Percentiles rank a stretch among this genome's conserved stretches.
Conservation (phyloP, 352 stramenopile species). For the Phytopythium mirpurense region DNA sequence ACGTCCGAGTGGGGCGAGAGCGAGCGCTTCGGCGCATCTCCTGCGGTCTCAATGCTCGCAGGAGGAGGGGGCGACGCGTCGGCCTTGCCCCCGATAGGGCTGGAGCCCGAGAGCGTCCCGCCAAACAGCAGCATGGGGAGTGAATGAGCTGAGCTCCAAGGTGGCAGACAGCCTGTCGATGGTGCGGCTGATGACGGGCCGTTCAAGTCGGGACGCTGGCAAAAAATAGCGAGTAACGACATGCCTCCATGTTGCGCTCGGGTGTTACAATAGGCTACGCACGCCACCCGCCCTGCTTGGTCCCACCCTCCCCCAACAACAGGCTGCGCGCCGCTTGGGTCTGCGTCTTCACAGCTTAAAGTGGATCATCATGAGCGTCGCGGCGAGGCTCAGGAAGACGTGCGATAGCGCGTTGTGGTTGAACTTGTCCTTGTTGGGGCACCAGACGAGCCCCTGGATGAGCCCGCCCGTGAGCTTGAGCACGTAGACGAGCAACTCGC, state of each 20-base stretch:
- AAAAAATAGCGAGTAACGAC: neutral
- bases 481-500: conserved; percentile 79
- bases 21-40: neutral
- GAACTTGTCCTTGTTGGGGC: conserved; percentile 78
- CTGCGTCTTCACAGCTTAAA: conserved; percentile 75
- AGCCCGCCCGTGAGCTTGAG: conserved; percentile 74
- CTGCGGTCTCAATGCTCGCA: neutral
- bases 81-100: no score
- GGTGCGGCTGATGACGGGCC: no score
- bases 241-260: conserved; percentile 1
- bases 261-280: conserved; percentile 1
- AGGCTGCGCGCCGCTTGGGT: no score
- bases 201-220: no score
- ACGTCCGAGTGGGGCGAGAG: conserved; percentile 53
- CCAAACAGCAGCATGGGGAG: conserved; percentile 65
- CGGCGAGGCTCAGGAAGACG: conserved; percentile 77
- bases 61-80: neutral
- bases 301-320: no score
- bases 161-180: no score
- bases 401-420: conserved; percentile 88
- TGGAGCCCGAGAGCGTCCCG: conserved; percentile 35
- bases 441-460: conserved; percentile 78
- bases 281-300: no score
- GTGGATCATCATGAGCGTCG: conserved; percentile 82
- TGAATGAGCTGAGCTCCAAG: neutral